Evolutionary conservation across 371 early-diverging fungal genomes (phyloP).

Genomic region (Blakeslea trispora): DNA sequence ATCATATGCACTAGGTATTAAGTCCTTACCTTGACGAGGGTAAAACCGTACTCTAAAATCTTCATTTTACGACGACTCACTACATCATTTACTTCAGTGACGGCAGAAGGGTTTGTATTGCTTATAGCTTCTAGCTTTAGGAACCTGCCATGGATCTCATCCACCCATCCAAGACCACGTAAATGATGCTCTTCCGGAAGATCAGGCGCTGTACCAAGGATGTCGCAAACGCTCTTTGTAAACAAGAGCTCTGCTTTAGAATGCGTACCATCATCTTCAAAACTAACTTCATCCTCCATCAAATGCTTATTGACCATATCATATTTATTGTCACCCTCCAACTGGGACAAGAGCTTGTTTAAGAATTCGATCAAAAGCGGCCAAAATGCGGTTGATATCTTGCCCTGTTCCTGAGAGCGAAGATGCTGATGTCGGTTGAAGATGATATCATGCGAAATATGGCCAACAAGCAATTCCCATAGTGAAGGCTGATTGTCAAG

Average conservation of each 20-base stretch:
- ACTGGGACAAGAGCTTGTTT: conserved; percentile 29
- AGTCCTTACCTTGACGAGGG: conserved; percentile 49
- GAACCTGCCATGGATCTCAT: conserved; percentile 40
- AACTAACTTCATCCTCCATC: conserved; percentile 26
- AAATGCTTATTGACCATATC: conserved; percentile 38
- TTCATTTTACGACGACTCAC: conserved; percentile 32
- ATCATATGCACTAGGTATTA: too few relatives aligned
- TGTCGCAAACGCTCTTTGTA: conserved; percentile 13
- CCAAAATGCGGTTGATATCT: conserved; percentile 41
- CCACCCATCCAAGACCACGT: conserved; percentile 53
- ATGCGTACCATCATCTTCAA: background rate
- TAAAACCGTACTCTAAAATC: conserved; percentile 46
- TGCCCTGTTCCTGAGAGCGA: conserved; percentile 1
- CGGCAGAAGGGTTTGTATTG: background rate
- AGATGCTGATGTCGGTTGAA: background rate
- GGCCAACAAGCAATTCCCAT: conserved; percentile 39
- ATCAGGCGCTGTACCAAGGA: conserved; percentile 30
- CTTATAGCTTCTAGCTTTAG: conserved; percentile 17
- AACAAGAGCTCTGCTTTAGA: conserved; percentile 18
- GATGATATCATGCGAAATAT: conserved; percentile 21
- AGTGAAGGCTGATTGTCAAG: conserved; percentile 4
- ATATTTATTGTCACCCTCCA: conserved; percentile 35
- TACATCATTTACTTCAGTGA: background rate
- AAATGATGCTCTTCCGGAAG: conserved; percentile 47
- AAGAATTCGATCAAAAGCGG: conserved; percentile 35